Evolutionary conservation across 1,284 basidiomycete species (phyloP).

Genomic region (Moesziomyces parantarcticus): DNA sequence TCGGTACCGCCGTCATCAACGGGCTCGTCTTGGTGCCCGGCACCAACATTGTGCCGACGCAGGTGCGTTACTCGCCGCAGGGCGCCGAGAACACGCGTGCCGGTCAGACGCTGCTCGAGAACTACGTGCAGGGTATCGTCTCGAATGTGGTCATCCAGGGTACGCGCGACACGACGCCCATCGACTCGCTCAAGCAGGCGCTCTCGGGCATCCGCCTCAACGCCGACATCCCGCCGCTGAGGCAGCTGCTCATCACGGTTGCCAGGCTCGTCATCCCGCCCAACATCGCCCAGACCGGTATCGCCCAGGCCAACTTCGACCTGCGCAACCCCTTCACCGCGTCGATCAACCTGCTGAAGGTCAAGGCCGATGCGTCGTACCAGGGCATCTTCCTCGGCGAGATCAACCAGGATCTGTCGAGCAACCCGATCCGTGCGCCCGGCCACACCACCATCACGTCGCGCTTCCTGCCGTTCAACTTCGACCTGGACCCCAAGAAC

Average conservation of each 20-base stretch:
- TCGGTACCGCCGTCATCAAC: conserved; percentile 75
- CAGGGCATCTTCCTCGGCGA: conserved; percentile 67
- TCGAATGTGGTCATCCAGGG: conserved; percentile 75
- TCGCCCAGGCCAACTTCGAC: conserved; percentile 59
- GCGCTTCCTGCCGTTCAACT: conserved; percentile 74
- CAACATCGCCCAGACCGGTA: conserved; percentile 62
- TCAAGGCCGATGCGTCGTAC: conserved; percentile 74
- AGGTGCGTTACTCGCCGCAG: conserved; percentile 77
- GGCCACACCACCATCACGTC: conserved; percentile 77
- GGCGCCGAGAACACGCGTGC: conserved; percentile 72
- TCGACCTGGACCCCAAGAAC: conserved; percentile 75
- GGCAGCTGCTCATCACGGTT: conserved; percentile 74
- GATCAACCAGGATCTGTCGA: conserved; percentile 72
- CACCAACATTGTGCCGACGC: conserved; percentile 66
- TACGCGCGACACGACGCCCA: conserved; percentile 74
- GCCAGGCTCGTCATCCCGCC: conserved; percentile 65
- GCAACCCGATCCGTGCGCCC: conserved; percentile 74
- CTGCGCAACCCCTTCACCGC: conserved; percentile 81
- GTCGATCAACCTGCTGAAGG: conserved; percentile 75
- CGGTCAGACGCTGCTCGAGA: conserved; percentile 76
- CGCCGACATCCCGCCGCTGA: conserved; percentile 77
- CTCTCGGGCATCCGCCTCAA: conserved; percentile 75
- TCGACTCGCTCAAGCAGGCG: conserved; percentile 76
- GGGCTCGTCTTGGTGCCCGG: conserved; percentile 61
- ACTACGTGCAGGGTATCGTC: conserved; percentile 77